Base-by-base conservation (phyloP, 2,329 filamentous ascomycete genomes). In the Colletotrichum caudatum region DNA sequence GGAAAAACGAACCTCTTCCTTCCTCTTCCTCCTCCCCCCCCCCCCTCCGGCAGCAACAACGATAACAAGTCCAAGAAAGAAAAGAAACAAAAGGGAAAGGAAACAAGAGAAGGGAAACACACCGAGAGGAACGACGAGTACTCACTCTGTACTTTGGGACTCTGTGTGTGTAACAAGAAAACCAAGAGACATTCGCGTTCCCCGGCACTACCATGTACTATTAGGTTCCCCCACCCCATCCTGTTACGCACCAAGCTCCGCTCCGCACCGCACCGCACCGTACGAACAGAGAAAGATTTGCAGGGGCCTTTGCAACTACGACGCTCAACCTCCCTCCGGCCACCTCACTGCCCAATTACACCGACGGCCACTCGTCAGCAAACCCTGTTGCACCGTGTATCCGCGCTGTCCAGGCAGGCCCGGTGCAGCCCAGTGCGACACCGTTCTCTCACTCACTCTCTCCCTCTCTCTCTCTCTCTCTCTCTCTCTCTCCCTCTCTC, bases 341-440 rank as follows among this genome's bases (percentile, higher is more conserved):
- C 61, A 63, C 26, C 50, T 63, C 46, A 35, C 33, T 64, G 29
- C 58, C 29, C 64, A 69, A 69, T 71, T 69, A 44, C 65, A 48
- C 69, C 69, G 69, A 69, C 65, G 69, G 69, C 37, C 35, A 29
- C 46, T 69, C 23, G 51, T 71, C 69, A 69, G 65, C 64, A 54
- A 54, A 26, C 57, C 50, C 59, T 58, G 69, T 71, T 69, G 48
- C 39, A 71, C 64, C 69, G 69, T 69, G 69, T 69, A 64, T 71
- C 69, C 65, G 69, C 64, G 69, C 59, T 35, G 59, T 65, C 53
- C 65, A 59, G 57, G 35, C 41, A 63, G 57, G 44, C 50, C 58
- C 57, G 51, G 56, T 26, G 56, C 64, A 66, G 51, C 69, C 69
- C 69, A 71, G 64, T 71, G 69, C 69, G 69, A 71, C 59, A 60